phyloP scores from a whole-genome alignment of 257 asterid genomes.

The Petunia secreta region DNA sequence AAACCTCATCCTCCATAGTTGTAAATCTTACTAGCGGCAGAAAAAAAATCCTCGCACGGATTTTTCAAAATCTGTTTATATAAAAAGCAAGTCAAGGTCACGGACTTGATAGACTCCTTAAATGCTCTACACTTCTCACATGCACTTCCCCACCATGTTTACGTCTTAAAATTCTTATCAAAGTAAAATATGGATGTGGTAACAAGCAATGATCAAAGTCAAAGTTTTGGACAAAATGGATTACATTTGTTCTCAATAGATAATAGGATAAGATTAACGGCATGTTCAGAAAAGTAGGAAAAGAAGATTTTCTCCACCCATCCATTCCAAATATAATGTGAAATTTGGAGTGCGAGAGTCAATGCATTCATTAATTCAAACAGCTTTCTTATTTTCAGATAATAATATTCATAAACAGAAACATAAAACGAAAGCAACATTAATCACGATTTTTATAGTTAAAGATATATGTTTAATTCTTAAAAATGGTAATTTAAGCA shows the following conservation, averaged over 20 bases:
- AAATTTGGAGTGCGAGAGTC: no score
- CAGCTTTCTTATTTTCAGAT: no score
- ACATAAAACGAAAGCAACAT: not conserved
- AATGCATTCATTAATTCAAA: no score
- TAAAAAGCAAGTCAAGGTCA: slow-evolving; percentile 37
- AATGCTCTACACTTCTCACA: not conserved
- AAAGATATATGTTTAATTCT: not conserved
- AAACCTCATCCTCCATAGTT: slow-evolving; percentile 35
- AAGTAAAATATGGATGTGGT: not conserved
- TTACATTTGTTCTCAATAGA: not conserved
- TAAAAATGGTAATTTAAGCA: not conserved
- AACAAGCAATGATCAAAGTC: not conserved
- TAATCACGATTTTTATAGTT: not conserved
- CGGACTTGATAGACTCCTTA: slow-evolving; percentile 40
- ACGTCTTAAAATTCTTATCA: not conserved
- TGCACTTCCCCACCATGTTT: not conserved
- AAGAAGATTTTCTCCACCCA: not conserved
- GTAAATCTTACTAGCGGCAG: slow-evolving; percentile 8
- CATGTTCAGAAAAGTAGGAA: not conserved
- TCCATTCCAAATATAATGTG: no score
- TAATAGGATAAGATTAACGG: slow-evolving; percentile 11
- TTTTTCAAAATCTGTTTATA: slow-evolving; percentile 29
- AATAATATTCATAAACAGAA: no score
- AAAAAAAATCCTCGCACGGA: slow-evolving; percentile 15
- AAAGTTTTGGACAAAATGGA: not conserved